Evolutionary conservation across 148 eudicot species (phyloP).

Genomic region (Vaccinium myrtillus): DNA sequence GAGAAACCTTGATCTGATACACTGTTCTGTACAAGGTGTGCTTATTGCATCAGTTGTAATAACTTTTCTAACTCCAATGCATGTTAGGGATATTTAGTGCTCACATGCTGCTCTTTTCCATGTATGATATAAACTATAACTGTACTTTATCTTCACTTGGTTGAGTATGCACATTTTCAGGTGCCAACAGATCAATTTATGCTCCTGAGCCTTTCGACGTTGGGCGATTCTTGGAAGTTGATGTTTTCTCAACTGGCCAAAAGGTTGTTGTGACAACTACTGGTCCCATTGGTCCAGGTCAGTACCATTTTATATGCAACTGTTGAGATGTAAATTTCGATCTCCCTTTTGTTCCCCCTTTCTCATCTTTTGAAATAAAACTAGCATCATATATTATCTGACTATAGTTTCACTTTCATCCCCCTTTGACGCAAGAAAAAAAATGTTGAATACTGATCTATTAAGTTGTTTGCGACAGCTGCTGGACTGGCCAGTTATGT

Average conservation of each 20-base stretch:
- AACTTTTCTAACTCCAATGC: background rate
- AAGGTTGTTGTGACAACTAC: constrained; percentile 64
- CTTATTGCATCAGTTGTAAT: background rate
- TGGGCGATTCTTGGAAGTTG: constrained; percentile 79
- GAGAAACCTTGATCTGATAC: background rate
- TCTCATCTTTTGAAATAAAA: background rate
- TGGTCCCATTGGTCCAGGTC: constrained; percentile 69
- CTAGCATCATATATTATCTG: background rate
- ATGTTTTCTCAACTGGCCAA: constrained; percentile 58
- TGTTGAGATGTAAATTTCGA: background rate
- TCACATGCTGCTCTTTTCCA: background rate
- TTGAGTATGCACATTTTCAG: constrained; percentile 30
- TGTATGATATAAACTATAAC: background rate
- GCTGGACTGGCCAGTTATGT: constrained; percentile 66
- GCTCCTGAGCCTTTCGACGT: constrained; percentile 97
- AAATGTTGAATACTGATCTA: background rate
- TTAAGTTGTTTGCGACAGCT: constrained; percentile 49
- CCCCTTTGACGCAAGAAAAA: background rate
- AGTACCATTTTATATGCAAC: constrained; percentile 10
- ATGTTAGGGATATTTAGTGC: background rate
- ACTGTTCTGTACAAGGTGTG: background rate
- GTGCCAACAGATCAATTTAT: constrained; percentile 83
- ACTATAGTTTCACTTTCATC: background rate
- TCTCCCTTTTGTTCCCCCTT: background rate
- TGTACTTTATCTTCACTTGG: constrained; percentile 13